Percentiles rank a stretch among this genome's conserved stretches.
Conservation (phyloP, 2,329 filamentous ascomycete genomes). For the Sarocladium brachiariae region DNA sequence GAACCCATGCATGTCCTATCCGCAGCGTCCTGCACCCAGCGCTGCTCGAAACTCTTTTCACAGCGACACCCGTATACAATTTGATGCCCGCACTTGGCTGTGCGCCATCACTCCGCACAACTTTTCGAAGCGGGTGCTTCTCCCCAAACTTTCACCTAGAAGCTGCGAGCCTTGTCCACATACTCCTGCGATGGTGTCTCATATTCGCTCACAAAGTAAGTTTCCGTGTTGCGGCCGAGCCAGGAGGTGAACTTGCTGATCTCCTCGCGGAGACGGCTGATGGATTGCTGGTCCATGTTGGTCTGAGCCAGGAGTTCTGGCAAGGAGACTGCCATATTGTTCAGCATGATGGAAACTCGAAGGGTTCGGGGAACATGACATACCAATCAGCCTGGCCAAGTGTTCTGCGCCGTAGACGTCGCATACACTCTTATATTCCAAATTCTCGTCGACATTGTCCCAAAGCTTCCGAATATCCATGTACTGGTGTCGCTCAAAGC, state of each 20-base stretch:
- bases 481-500: conserved; percentile 88
- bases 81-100: neutral
- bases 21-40: too few species aligned
- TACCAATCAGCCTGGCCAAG: conserved; percentile 81
- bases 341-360: neutral
- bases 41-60: too few species aligned
- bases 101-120: neutral
- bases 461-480: conserved; percentile 68
- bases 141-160: conserved; percentile 18
- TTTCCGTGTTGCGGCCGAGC: conserved; percentile 68
- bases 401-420: conserved; percentile 94
- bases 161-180: conserved; percentile 55
- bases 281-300: conserved; percentile 92
- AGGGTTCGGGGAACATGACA: conserved; percentile 32
- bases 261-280: conserved; percentile 82
- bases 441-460: conserved; percentile 53
- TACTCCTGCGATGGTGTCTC: conserved; percentile 67
- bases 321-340: conserved; percentile 60
- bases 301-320: conserved; percentile 94
- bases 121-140: neutral
- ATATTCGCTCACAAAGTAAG: conserved; percentile 73
- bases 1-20: too few species aligned
- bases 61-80: too few species aligned
- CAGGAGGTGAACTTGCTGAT: conserved; percentile 79
- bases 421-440: conserved; percentile 62